Percentiles rank a stretch among this genome's conserved stretches.
phyloP scores from a whole-genome alignment of 176 grass and related monocot genomes.

The Hyparrhenia diplandra region DNA sequence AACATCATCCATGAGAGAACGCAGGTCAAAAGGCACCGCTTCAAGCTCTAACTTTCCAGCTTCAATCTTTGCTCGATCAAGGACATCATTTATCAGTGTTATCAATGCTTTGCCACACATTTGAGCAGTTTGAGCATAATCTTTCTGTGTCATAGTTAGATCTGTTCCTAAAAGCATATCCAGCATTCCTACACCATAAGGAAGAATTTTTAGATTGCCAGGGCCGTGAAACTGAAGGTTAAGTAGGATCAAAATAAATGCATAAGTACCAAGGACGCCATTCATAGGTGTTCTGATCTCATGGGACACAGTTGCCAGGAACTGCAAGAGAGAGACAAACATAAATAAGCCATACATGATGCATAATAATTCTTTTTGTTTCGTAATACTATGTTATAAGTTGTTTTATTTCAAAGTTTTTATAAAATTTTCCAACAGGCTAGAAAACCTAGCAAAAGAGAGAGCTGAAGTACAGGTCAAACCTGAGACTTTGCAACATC shows the following conservation, averaged over 20 bases:
- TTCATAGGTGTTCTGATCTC: slow-evolving; percentile 99
- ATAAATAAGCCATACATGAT: not conserved
- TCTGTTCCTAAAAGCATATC: slow-evolving; percentile 92
- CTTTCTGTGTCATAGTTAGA: slow-evolving; percentile 79
- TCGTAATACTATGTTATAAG: too few relatives aligned
- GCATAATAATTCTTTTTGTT: not conserved
- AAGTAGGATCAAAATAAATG: slow-evolving; percentile 9
- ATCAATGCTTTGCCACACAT: slow-evolving; percentile 84
- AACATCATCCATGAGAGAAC: slow-evolving; percentile 79
- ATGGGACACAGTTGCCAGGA: slow-evolving; percentile 97
- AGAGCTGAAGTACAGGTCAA: not conserved
- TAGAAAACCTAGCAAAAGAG: too few relatives aligned
- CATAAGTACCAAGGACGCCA: slow-evolving; percentile 74
- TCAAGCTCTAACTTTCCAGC: slow-evolving; percentile 95
- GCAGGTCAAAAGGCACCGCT: slow-evolving; percentile 73
- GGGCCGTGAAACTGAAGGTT: not conserved
- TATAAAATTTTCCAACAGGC: too few relatives aligned
- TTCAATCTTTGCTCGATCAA: slow-evolving; percentile 96
- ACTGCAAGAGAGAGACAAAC: slow-evolving; percentile 45
- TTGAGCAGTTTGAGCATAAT: slow-evolving; percentile 85
- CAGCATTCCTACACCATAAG: slow-evolving; percentile 67
- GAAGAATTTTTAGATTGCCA: slow-evolving; percentile 10
- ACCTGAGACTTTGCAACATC: slow-evolving; percentile 96
- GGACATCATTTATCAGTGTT: slow-evolving; percentile 93
- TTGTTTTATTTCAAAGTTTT: too few relatives aligned